Conservation (phyloP, 1,284 basidiomycete genomes). For the Apiotrichum akiyoshidainum region DNA sequence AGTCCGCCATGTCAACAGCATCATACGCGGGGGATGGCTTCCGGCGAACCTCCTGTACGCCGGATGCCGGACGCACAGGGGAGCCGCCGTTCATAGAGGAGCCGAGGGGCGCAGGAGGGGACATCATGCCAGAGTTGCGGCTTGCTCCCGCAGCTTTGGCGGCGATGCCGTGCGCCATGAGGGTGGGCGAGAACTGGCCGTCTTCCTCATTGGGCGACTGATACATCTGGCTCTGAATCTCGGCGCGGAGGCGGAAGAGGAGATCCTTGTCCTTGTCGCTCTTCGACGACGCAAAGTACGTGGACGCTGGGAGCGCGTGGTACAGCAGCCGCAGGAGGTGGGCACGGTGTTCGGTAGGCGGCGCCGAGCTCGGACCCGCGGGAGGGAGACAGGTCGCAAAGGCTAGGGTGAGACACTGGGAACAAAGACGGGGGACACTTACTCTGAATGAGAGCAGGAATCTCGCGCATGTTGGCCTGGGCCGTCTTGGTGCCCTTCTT, state of each 20-base stretch:
- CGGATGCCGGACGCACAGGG: too few relatives aligned
- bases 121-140: not conserved
- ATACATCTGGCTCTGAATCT: constrained; percentile 41
- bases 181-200: constrained; percentile 7
- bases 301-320: constrained; percentile 32
- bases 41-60: constrained; percentile 17
- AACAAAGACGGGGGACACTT: constrained; percentile 8
- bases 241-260: constrained; percentile 43
- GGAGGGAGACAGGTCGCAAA: constrained; percentile 35
- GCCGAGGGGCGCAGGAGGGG: too few relatives aligned
- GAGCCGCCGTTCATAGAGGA: too few relatives aligned
- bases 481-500: constrained; percentile 49
- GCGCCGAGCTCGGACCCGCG: constrained; percentile 15
- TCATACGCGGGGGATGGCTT: constrained; percentile 33
- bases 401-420: constrained; percentile 16
- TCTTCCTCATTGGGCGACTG: constrained; percentile 2
- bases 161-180: constrained; percentile 5
- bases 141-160: not conserved
- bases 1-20: constrained; percentile 11
- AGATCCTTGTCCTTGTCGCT: constrained; percentile 45
- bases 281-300: constrained; percentile 33
- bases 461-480: constrained; percentile 43
- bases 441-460: constrained; percentile 43
- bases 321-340: constrained; percentile 46
- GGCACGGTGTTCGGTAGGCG: constrained; percentile 30